Evolutionary conservation across 495 filamentous ascomycete genomes (phyloP).

Genomic region (Beverwykella pulmonaria): DNA sequence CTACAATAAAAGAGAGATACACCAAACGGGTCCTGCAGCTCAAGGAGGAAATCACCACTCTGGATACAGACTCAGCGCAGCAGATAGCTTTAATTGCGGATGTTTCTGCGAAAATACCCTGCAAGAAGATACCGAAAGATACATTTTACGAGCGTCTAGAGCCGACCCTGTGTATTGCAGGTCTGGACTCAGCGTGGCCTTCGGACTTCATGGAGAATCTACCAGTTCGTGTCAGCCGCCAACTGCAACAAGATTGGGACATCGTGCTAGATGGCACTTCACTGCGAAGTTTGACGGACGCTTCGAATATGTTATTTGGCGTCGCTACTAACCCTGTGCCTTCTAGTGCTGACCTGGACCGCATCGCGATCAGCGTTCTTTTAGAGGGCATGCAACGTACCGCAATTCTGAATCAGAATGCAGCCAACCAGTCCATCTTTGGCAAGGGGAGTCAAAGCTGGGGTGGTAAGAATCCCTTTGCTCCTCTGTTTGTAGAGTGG

Average conservation of each 20-base stretch:
- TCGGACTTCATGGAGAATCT: slow-evolving; percentile 50
- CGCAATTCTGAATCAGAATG: not conserved
- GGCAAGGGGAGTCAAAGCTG: not conserved
- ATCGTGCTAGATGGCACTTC: slow-evolving; percentile 20
- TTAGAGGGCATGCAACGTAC: not conserved
- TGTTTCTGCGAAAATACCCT: not conserved
- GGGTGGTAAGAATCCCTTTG: slow-evolving; percentile 49
- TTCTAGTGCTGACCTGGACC: not conserved
- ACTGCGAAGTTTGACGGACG: not conserved
- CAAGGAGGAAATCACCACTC: not conserved
- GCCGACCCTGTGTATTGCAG: slow-evolving; percentile 53
- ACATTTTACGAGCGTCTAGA: slow-evolving; percentile 46
- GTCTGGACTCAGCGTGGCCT: slow-evolving; percentile 52
- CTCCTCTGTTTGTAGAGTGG: slow-evolving; percentile 59
- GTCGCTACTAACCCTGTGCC: too few species aligned
- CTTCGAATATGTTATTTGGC: not conserved
- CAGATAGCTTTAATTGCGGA: too few species aligned
- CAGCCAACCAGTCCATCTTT: not conserved
- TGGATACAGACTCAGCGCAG: too few species aligned
- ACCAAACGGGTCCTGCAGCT: not conserved
- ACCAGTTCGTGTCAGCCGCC: slow-evolving; percentile 40
- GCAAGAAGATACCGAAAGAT: not conserved
- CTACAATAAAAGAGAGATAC: not conserved
- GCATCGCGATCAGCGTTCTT: too few species aligned
- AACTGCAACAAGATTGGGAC: not conserved